phyloP scores from a whole-genome alignment of 306 rosid species.

The Phaseolus lunatus region DNA sequence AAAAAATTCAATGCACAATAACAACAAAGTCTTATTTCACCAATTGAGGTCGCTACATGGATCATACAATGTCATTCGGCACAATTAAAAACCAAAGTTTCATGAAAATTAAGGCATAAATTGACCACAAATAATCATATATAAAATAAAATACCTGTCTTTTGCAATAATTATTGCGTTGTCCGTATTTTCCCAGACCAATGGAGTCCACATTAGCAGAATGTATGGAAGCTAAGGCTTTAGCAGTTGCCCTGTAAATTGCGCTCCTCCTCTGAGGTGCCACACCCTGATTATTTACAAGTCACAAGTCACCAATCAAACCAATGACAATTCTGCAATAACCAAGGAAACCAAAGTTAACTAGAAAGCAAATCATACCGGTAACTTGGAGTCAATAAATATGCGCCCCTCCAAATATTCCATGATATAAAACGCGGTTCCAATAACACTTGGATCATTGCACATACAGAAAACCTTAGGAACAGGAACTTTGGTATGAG shows the following conservation, averaged over 20 bases:
- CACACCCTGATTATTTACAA: conserved; percentile 61
- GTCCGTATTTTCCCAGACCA: conserved; percentile 85
- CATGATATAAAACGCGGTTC: conserved; percentile 92
- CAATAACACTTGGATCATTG: conserved; percentile 76
- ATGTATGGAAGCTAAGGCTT: conserved; percentile 77
- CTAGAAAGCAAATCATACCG: conserved; percentile 57
- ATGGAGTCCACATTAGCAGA: conserved; percentile 75
- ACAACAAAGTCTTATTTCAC: not conserved
- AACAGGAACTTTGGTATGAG: conserved; percentile 76
- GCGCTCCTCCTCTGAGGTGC: conserved; percentile 71
- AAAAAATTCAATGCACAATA: not conserved
- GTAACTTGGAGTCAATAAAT: conserved; percentile 73
- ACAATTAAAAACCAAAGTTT: not conserved
- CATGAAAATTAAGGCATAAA: not conserved
- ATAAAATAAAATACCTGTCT: conserved; percentile 68
- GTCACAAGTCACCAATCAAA: conserved; percentile 42
- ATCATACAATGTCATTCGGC: not conserved
- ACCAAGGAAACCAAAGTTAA: conserved; percentile 20
- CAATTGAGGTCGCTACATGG: not conserved
- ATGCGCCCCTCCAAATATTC: conserved; percentile 94
- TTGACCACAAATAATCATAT: conserved; percentile 8
- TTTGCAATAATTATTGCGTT: conserved; percentile 75
- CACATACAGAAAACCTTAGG: conserved; percentile 88
- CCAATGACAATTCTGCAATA: conserved; percentile 3
- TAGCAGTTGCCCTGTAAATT: conserved; percentile 71